These are phyloP conservation scores for Cyclotella choctawhatcheeana DNA, from an alignment of 108 stramenopile species.

Conservation along the genomic window DNA sequence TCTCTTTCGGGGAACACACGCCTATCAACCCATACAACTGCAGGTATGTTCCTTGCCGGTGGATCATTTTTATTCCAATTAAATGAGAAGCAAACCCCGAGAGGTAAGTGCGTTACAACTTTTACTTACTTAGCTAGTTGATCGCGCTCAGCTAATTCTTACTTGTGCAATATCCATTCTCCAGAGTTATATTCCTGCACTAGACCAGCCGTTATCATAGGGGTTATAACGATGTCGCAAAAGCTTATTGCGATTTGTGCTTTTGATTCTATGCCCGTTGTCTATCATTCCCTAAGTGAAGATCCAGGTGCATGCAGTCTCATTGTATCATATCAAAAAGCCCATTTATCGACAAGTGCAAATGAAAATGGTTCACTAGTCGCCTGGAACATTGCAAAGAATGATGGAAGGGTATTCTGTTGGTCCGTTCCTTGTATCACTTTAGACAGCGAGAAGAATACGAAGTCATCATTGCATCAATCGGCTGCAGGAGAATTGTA, in stretches of 20 bases:
- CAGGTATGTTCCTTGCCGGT: slow-evolving; percentile 47
- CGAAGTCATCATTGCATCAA: not conserved
- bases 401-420: slow-evolving; percentile 41
- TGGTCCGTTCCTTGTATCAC: slow-evolving; percentile 41
- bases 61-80: slow-evolving; percentile 41
- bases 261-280: slow-evolving; percentile 11
- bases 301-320: slow-evolving; percentile 3
- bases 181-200: too few relatives aligned
- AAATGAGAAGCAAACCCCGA: too few relatives aligned
- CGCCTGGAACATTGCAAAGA: slow-evolving; percentile 40
- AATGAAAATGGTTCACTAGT: slow-evolving; percentile 19
- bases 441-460: not conserved
- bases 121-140: too few relatives aligned
- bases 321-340: slow-evolving; percentile 34
- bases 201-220: slow-evolving; percentile 22
- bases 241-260: slow-evolving; percentile 27
- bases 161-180: too few relatives aligned
- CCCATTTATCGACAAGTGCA: slow-evolving; percentile 22
- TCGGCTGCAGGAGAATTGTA: slow-evolving; percentile 25
- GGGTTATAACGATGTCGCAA: slow-evolving; percentile 36
- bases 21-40: slow-evolving; percentile 3
- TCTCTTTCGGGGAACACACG: slow-evolving; percentile 24
- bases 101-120: too few relatives aligned
- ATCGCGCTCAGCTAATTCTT: too few relatives aligned
- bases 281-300: slow-evolving; percentile 12